Evolutionary conservation across 768 basidiomycete genomes (phyloP).

Genomic region (Suillus subalutaceus): DNA sequence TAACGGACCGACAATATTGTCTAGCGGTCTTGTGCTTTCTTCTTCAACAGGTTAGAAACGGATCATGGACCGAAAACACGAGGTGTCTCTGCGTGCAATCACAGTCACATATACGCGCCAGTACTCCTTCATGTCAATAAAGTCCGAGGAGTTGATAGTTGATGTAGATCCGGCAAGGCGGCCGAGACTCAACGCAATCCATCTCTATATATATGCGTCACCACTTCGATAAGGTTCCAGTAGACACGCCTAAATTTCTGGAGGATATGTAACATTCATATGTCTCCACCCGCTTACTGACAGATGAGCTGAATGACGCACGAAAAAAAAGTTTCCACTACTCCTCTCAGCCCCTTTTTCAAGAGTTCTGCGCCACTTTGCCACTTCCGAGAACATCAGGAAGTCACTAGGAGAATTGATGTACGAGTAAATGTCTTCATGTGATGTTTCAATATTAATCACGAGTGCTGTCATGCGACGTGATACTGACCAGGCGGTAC

Average conservation of each 20-base stretch:
- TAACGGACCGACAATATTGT: neutral
- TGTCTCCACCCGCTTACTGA: neutral
- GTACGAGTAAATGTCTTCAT: neutral
- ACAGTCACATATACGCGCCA: neutral
- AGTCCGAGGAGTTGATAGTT: slow-evolving; percentile 3
- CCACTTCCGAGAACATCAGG: neutral
- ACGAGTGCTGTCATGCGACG: neutral
- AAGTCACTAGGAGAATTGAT: neutral
- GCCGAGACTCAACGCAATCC: neutral
- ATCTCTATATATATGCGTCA: neutral
- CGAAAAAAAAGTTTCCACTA: neutral
- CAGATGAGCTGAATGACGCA: neutral
- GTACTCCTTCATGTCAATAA: neutral
- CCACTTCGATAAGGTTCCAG: too few species aligned
- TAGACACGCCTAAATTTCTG: neutral
- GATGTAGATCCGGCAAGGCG: neutral
- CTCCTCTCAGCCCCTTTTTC: neutral
- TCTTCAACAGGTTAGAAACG: neutral
- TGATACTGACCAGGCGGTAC: neutral
- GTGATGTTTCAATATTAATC: neutral
- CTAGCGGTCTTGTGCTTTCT: slow-evolving; percentile 1
- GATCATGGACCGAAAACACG: slow-evolving; percentile 2
- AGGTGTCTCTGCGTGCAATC: neutral
- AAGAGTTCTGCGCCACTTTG: neutral
- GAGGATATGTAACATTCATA: neutral